These are phyloP conservation scores for Fusarium sp. DNA, from an alignment of 2,329 filamentous ascomycete species.

Conservation along the genomic window DNA sequence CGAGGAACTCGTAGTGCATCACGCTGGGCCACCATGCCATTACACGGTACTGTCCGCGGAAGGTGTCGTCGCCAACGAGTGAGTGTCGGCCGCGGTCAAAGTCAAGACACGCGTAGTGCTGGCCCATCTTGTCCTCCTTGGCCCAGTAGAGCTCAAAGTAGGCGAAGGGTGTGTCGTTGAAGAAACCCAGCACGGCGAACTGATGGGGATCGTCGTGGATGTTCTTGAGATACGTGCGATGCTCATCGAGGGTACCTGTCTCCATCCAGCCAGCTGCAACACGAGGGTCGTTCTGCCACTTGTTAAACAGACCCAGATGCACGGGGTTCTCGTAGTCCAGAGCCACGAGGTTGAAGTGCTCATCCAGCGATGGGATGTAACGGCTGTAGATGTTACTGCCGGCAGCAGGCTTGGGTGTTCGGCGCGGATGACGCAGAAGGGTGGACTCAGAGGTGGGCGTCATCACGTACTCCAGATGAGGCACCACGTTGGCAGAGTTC, in stretches of 20 bases:
- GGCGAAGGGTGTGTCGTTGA: slow-evolving; percentile 75
- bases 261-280: slow-evolving; percentile 82
- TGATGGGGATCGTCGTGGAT: slow-evolving; percentile 76
- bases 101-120: slow-evolving; percentile 65
- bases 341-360: slow-evolving; percentile 78
- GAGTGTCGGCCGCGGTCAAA: slow-evolving; percentile 69
- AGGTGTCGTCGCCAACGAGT: slow-evolving; percentile 67
- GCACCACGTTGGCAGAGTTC: slow-evolving; percentile 46
- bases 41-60: slow-evolving; percentile 68
- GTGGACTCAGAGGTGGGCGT: slow-evolving; percentile 46
- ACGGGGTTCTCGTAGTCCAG: slow-evolving; percentile 70
- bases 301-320: slow-evolving; percentile 76
- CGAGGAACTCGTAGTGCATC: slow-evolving; percentile 71
- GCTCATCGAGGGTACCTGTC: slow-evolving; percentile 77
- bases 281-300: slow-evolving; percentile 83
- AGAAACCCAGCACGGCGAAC: slow-evolving; percentile 73
- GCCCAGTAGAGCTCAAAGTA: slow-evolving; percentile 75
- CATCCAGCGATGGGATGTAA: slow-evolving; percentile 77
- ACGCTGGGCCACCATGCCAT: slow-evolving; percentile 70
- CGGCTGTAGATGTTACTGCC: slow-evolving; percentile 78
- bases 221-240: slow-evolving; percentile 73
- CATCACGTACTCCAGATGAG: slow-evolving; percentile 52
- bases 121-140: slow-evolving; percentile 66
- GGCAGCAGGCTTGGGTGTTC: slow-evolving; percentile 73
- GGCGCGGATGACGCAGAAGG: slow-evolving; percentile 70